These are phyloP conservation scores for Leccinellum albellum DNA, from an alignment of 768 basidiomycete species.

Conservation along the genomic window DNA sequence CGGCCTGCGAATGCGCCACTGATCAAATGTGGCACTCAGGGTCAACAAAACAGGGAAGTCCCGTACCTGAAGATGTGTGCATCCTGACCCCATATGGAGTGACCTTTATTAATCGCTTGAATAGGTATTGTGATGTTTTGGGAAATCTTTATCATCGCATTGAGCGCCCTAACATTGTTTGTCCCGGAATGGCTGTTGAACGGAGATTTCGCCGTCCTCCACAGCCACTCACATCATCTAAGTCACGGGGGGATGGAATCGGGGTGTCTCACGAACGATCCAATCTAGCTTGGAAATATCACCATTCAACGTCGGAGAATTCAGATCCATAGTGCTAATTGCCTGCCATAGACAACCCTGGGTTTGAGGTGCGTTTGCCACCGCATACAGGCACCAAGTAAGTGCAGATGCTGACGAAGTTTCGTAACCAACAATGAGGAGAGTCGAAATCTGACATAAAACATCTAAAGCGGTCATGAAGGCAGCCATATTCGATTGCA, in stretches of 20 bases:
- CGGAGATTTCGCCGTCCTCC: conserved; percentile 50
- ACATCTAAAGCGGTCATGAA: conserved; percentile 53
- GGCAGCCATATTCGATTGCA: conserved; percentile 54
- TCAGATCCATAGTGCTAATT: conserved; percentile 30
- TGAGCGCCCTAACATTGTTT: conserved; percentile 24
- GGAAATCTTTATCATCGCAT: conserved; percentile 36
- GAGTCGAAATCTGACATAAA: conserved; percentile 60
- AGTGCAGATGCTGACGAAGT: conserved; percentile 51
- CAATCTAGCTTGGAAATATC: conserved; percentile 44
- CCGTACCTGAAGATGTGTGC: conserved; percentile 56
- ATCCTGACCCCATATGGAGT: conserved; percentile 61
- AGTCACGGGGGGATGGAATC: conserved; percentile 55
- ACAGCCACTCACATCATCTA: conserved; percentile 54
- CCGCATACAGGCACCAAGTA: conserved; percentile 60
- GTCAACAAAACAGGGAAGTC: conserved; percentile 20
- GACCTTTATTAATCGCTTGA: conserved; percentile 54
- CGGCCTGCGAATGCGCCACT: conserved; percentile 36
- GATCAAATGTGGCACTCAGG: conserved; percentile 21
- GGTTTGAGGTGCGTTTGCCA: conserved; percentile 42
- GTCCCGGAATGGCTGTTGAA: conserved; percentile 34
- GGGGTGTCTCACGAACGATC: conserved; percentile 55
- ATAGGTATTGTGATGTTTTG: conserved; percentile 57
- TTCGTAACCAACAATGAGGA: conserved; percentile 64
- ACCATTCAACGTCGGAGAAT: conserved; percentile 19
- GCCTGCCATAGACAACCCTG: conserved; percentile 49